Evolutionary conservation across 768 basidiomycete species (phyloP), one percentile per base, ranked within the genome.

Genomic region (Xerocomellus chrysenteron): DNA sequence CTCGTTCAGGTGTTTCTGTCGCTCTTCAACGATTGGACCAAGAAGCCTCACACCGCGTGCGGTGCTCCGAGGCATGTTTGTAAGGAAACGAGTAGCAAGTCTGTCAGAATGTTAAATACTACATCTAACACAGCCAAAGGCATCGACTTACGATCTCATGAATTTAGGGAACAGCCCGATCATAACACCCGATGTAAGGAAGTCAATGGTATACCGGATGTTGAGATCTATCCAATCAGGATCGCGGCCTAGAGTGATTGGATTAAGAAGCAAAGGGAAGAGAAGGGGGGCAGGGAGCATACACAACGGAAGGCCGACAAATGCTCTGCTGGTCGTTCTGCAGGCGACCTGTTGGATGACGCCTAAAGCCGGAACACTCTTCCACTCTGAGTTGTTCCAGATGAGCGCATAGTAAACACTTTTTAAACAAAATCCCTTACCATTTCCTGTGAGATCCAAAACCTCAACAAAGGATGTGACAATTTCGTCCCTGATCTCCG

Each of bases 241-340:
- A 46, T 80, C 54, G 8, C 76, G 73, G 54, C 80, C 80, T 81
- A 36, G 8, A 37, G 8, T 0, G 43, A 19, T 12, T 10, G 30
- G 13, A 33, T 14, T 54, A 4, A 48, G 53, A 26, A 37, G 26
- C 11, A 3, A 30, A 19, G 24, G 17, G 28, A 3, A 21, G 21
- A 21, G 21, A 49, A 41, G 16, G 9, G 28, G 13, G 9, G 11
- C 30, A 17, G 13, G 1, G 19, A 32, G 5, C 40, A 13, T 47
- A 80, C 82, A 83, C 4, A 79, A 49, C 3, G 81, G 80, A 32
- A 75, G 65, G 0, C 82, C 83, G 6, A 84, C 77, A 51, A 84
- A 79, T 0, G 75, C 45, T 26, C 54, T 55, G 28, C 44, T 55
- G 28, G n/a, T 47, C 2, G 52, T n/a, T 10, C 52, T 46, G 44